Evolutionary conservation across 2,329 filamentous ascomycete genomes (phyloP), one percentile per base, ranked within the genome.

Genomic region (Nemania sp.): DNA sequence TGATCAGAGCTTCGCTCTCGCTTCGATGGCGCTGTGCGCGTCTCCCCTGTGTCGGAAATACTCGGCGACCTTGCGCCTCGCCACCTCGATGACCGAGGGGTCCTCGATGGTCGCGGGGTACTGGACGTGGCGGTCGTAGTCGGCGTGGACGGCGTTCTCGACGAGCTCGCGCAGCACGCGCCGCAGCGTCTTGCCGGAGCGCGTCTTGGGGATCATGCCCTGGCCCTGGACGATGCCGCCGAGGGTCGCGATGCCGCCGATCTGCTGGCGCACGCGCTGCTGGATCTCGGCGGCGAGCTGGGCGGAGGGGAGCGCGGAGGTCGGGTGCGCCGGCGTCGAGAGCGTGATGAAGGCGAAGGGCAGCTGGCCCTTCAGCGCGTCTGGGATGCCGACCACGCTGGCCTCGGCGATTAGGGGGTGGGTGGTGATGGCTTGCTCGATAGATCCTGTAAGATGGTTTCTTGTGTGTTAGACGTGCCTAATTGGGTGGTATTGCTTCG

Each of bases 101-200:
- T 98, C 94, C 80, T 97, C 94, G 54, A 98, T 91, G 3, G 94
- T 97, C 27, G 91, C 92, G 8, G 94, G 94, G 53, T 95, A 88
- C 69, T 85, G 85, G 1, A 97, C 91, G 55, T 87, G 83, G 77
- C 89, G 91, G 18, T 91, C 90, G 73, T 91, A 91, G 27, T 94
- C 88, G 0, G 88, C 92, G 67, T 90, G 86, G 5, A 90, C 89
- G 0, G 89, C 93, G 76, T 97, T 93, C 82, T 98, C 94, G 18
- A 97, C 82, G 72, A 98, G 81, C 81, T 97, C 93, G 35, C 93
- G 86, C 78, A 98, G 81, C 35, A 97, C 93, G 26, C 94, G 85
- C 3, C 94, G 85, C 67, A 98, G 80, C 4, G 93, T 97, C 86
- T 98, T 98, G 29, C 95, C 95, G n/a, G 91, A 93, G 29, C 94